Evolutionary conservation across 106 monocot species (phyloP), one percentile per base, ranked within the genome.

Genomic region (Triglochin maritima): DNA sequence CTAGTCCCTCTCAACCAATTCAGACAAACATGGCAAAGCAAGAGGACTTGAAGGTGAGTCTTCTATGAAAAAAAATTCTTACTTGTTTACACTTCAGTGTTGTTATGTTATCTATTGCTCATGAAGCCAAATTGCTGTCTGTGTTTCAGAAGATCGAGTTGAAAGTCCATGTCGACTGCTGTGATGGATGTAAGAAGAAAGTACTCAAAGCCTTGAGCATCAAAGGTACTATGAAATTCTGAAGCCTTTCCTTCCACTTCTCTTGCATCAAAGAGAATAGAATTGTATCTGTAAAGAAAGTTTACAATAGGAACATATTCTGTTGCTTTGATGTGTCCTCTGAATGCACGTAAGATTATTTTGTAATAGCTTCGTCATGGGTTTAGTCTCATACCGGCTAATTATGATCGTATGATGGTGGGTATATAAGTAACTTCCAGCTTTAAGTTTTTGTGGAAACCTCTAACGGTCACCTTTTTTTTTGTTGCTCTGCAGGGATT

Each of bases 181-280:
- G 93, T 12, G 88, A 93, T 6, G 88, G 88, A 4, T 93, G 93
- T 79, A 88, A 68, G 77, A 93, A 73, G 63, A 89, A 93, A 68
- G 83, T 93, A n/a, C 47, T 86, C 63, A 93, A 93, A 66, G 83
- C 85, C 3, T 70, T 93, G 11, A 77, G 77, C 72, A 79, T 92
- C 9, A 79, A 88, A 83, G 92, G 88, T 85, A 74, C 9, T 29
- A 29, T 29, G 29, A 60, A 29, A 6, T 59, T 67, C 5, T 13
- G 15, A 50, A 5, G 29, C 29, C 29, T 44, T 44, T n/a, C 3
- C 61, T 59, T 11, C 29, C 10, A 45, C 11, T 9, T 57, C 11
- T 11, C 1, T 53, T 63, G 29, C 29, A 29, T 29, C 29, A 29
- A 29, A 29, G 29, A 29, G 29, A 29, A 29, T 29, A 29, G 29